phyloP scores from a whole-genome alignment of 2,329 filamentous ascomycete genomes.

The Fusarium sp. region DNA sequence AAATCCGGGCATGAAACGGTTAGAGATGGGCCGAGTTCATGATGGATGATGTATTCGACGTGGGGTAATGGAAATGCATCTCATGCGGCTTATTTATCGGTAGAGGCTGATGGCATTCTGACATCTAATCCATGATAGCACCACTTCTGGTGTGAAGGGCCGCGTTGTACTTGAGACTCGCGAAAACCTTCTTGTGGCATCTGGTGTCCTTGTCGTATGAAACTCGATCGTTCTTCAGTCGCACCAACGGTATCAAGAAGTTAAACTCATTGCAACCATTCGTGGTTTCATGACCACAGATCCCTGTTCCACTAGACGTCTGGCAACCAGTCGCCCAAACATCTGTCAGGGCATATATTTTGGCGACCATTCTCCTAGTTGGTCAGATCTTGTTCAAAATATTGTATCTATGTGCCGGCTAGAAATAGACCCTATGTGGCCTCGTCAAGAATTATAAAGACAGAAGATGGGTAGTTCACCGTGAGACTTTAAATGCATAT shows the following conservation, averaged over 20 bases:
- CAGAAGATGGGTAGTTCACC: no score
- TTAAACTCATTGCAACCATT: no score
- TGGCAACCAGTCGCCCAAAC: no score
- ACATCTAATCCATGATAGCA: background rate
- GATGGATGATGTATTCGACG: slow-evolving; percentile 22
- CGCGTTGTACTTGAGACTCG: background rate
- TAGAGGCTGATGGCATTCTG: background rate
- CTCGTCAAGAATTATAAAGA: no score
- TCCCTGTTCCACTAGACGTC: no score
- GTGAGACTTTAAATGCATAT: no score
- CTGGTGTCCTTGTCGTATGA: background rate
- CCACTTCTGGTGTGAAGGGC: background rate
- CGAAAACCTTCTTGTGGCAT: background rate
- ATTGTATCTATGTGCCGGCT: no score
- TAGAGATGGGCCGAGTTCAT: slow-evolving; percentile 26
- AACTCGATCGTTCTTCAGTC: background rate
- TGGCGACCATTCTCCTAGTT: no score
- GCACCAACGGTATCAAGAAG: background rate
- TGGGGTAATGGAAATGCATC: background rate
- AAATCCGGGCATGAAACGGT: slow-evolving; percentile 26
- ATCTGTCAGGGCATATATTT: no score
- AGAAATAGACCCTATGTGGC: no score
- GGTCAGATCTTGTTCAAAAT: no score
- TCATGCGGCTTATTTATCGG: background rate
- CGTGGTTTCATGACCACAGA: background rate